Percentiles rank a stretch among this genome's conserved stretches.
Evolutionary conservation across 2,329 filamentous ascomycete genomes (phyloP).

Genomic region (Cryoendolithus antarcticus): DNA sequence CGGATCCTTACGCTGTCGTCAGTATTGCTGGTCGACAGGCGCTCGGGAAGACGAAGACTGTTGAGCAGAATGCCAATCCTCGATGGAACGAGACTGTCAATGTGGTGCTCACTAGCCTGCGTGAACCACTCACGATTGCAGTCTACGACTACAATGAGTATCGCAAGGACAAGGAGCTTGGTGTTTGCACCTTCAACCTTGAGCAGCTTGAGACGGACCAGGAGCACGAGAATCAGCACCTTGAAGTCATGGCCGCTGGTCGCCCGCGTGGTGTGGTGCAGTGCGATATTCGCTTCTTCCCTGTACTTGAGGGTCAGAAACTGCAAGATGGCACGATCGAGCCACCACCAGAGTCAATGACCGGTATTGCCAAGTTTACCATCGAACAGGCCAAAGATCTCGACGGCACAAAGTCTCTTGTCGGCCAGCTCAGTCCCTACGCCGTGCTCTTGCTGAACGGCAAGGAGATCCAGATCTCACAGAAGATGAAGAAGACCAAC

Average conservation of each 20-base stretch:
- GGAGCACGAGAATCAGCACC: slow-evolving; percentile 69
- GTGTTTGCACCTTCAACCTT: slow-evolving; percentile 70
- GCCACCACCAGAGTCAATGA: slow-evolving; percentile 77
- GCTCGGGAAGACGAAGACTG: slow-evolving; percentile 77
- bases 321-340: slow-evolving; percentile 65
- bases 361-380: slow-evolving; percentile 85
- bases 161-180: slow-evolving; percentile 92
- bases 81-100: slow-evolving; percentile 97
- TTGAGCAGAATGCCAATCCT: slow-evolving; percentile 74
- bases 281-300: slow-evolving; percentile 87
- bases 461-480: slow-evolving; percentile 77
- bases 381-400: slow-evolving; percentile 95
- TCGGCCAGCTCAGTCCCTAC: slow-evolving; percentile 86
- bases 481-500: slow-evolving; percentile 92
- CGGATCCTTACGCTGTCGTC: slow-evolving; percentile 79
- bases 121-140: slow-evolving; percentile 72
- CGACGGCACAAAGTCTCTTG: slow-evolving; percentile 80
- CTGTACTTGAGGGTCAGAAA: slow-evolving; percentile 63
- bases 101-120: slow-evolving; percentile 82
- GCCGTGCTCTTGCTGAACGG: slow-evolving; percentile 79
- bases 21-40: slow-evolving; percentile 73
- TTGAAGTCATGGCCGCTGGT: slow-evolving; percentile 76
- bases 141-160: slow-evolving; percentile 91
- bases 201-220: slow-evolving; percentile 67
- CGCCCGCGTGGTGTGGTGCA: slow-evolving; percentile 69